phyloP scores from a whole-genome alignment of 2,329 filamentous ascomycete genomes.

The Xylaria sp. region DNA sequence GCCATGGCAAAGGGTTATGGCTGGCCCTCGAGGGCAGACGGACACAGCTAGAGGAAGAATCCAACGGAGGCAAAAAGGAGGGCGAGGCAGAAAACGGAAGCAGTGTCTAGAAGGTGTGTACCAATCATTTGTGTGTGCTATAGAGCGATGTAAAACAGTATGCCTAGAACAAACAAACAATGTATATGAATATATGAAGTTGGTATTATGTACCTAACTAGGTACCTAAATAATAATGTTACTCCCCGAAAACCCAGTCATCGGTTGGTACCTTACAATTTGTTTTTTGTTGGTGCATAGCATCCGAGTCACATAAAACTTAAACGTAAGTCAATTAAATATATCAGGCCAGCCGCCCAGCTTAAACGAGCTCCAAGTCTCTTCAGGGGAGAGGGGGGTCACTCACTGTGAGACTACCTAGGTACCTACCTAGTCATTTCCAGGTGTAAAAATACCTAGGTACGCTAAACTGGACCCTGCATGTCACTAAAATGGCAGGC shows the following conservation, averaged over 20 bases:
- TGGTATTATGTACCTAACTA: not conserved
- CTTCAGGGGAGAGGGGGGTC: too few relatives aligned
- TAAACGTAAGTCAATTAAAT: not conserved
- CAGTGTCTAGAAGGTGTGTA: conserved; percentile 36
- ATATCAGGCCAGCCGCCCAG: too few relatives aligned
- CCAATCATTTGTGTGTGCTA: conserved; percentile 10
- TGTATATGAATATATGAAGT: conserved; percentile 15
- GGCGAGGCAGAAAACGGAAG: conserved; percentile 36
- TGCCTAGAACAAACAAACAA: conserved; percentile 14
- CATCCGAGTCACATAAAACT: too few relatives aligned
- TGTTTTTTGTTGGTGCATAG: not conserved
- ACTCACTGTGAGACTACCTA: too few relatives aligned
- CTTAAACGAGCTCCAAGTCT: too few relatives aligned
- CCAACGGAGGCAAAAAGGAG: conserved; percentile 42
- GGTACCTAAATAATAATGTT: not conserved
- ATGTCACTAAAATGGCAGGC: conserved; percentile 18
- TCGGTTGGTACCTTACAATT: not conserved
- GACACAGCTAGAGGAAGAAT: conserved; percentile 79
- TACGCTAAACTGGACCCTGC: conserved; percentile 25
- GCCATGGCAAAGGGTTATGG: conserved; percentile 81
- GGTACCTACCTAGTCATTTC: not conserved
- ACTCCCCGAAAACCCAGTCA: not conserved
- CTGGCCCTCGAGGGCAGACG: conserved; percentile 84
- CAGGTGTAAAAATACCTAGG: not conserved
- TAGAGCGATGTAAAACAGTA: conserved; percentile 27